Evolutionary conservation across 768 basidiomycete species (phyloP).

Genomic region (Leccinum boreale): DNA sequence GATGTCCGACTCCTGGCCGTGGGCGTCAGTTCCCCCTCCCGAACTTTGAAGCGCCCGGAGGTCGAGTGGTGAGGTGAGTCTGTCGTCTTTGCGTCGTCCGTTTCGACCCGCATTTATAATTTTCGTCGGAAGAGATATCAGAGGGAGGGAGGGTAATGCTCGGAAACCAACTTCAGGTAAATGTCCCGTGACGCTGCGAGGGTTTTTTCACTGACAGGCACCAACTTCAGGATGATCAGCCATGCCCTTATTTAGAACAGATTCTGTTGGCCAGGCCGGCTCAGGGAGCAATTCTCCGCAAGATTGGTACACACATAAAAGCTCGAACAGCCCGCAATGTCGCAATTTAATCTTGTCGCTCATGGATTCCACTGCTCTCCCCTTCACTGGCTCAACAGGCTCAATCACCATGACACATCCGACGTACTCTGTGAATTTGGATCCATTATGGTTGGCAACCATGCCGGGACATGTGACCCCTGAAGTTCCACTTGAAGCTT

Average conservation of each 20-base stretch:
- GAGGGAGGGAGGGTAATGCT: background rate
- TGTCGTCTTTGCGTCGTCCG: background rate
- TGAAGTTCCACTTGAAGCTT: background rate
- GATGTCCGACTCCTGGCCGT: background rate
- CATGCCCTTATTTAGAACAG: background rate
- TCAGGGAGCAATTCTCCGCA: no score
- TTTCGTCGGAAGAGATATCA: background rate
- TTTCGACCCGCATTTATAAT: background rate
- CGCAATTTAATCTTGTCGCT: background rate
- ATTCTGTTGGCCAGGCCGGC: background rate
- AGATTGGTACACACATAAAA: conserved; percentile 4
- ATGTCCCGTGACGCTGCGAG: background rate
- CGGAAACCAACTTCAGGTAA: background rate
- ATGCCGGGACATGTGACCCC: background rate
- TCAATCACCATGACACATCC: no score
- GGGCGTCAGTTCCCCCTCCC: background rate
- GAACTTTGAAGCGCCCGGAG: background rate
- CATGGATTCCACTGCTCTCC: background rate
- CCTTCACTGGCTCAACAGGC: background rate
- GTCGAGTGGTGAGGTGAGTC: background rate
- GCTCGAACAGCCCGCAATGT: fast-evolving
- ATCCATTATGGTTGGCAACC: background rate
- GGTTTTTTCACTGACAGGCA: background rate
- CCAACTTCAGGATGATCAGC: background rate
- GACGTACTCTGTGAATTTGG: no score